A percentile compares a stretch with the other conserved stretches of the same genome.
phyloP scores from a whole-genome alignment of 805 yeast genomes.

The Phaffomyces thermotolerans region DNA sequence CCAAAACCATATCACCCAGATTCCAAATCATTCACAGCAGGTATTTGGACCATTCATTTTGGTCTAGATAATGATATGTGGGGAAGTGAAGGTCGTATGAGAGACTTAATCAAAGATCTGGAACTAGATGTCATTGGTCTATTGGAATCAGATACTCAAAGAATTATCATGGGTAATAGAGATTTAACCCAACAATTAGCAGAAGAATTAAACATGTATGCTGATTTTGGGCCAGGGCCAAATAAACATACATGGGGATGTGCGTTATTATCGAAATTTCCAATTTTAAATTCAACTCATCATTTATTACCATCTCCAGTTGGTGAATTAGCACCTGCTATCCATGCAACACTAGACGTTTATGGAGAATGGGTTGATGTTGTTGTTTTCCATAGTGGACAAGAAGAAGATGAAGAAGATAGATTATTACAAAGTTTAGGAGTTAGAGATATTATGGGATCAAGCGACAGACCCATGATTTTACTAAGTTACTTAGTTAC shows the following conservation, averaged over 20 bases:
- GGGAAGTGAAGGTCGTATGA: constrained; percentile 91
- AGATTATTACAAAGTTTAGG: constrained; percentile 78
- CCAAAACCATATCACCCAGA: constrained; percentile 65
- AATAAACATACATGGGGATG: constrained; percentile 98
- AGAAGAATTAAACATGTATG: constrained; percentile 89
- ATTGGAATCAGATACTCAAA: constrained; percentile 88
- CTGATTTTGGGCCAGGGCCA: constrained; percentile 97
- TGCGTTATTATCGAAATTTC: constrained; percentile 87
- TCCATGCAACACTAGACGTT: constrained; percentile 89
- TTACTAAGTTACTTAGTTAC: constrained; percentile 88
- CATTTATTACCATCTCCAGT: constrained; percentile 93
- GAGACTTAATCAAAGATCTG: constrained; percentile 71
- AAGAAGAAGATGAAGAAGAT: constrained; percentile 95
- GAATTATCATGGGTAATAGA: constrained; percentile 91
- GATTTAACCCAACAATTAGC: constrained; percentile 89
- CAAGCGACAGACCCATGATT: constrained; percentile 74
- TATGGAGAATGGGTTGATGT: constrained; percentile 85
- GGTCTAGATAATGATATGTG: constrained; percentile 97
- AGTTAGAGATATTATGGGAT: constrained; percentile 73
- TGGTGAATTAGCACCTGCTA: constrained; percentile 97
- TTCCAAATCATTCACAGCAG: constrained; percentile 76
- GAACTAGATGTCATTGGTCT: constrained; percentile 89
- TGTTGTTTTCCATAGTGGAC: constrained; percentile 96
- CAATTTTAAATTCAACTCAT: constrained; percentile 84
- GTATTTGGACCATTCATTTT: constrained; percentile 97